phyloP scores from a whole-genome alignment of 2,329 filamentous ascomycete species.

The Pseudocercospora vitis region DNA sequence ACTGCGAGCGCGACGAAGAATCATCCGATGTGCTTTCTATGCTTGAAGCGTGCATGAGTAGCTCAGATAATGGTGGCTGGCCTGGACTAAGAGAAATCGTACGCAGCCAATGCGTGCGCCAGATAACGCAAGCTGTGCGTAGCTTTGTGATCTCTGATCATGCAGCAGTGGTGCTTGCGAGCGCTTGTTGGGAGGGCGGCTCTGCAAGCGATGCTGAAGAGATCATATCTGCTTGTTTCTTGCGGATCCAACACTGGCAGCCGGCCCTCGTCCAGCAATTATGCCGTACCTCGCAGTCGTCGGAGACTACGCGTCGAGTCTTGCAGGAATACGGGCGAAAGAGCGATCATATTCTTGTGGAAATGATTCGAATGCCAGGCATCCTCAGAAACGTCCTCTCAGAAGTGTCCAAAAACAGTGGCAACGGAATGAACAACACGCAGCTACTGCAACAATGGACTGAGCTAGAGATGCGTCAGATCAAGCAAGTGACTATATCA shows the following conservation, averaged over 20 bases:
- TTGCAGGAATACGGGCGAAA: background rate
- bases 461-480: background rate
- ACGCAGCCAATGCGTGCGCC: conserved; percentile 42
- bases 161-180: conserved; percentile 15
- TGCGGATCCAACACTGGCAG: background rate
- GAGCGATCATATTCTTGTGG: background rate
- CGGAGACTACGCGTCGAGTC: background rate
- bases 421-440: background rate
- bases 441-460: background rate
- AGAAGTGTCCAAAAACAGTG: background rate
- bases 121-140: conserved; percentile 41
- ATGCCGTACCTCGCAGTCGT: background rate
- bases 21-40: conserved; percentile 43
- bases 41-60: conserved; percentile 40
- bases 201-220: conserved; percentile 12
- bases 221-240: conserved; percentile 7
- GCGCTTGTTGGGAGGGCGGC: conserved; percentile 5
- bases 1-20: conserved; percentile 36
- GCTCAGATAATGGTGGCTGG: conserved; percentile 40
- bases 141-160: conserved; percentile 34
- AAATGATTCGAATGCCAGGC: conserved; percentile 1
- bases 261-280: background rate
- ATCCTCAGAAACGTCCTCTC: background rate
- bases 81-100: conserved; percentile 43
- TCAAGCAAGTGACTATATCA: background rate